Percentiles rank a stretch among this genome's conserved stretches.
Evolutionary conservation across 345 rosid species (phyloP).

Genomic region (Leavenworthia alabamica): DNA sequence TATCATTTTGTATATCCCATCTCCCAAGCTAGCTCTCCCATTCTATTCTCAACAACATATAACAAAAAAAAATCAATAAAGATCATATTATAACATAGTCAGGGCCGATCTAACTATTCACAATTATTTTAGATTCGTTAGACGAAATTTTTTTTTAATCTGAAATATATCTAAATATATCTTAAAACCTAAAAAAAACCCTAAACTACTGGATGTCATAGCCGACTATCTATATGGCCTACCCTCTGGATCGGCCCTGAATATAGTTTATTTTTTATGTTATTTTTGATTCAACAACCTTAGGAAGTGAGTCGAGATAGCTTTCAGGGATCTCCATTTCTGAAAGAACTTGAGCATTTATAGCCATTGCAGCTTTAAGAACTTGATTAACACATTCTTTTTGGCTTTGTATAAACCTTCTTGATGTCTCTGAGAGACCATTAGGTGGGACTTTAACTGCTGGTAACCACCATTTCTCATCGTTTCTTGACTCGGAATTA

Average conservation of each 20-base stretch:
- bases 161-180: too few relatives aligned
- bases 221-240: too few relatives aligned
- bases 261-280: neutral
- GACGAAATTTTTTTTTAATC: too few relatives aligned
- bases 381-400: slow-evolving; percentile 88
- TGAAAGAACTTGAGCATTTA: slow-evolving; percentile 74
- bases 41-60: slow-evolving; percentile 38
- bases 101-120: too few relatives aligned
- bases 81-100: too few relatives aligned
- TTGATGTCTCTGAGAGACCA: slow-evolving; percentile 60
- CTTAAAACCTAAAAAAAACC: too few relatives aligned
- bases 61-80: slow-evolving; percentile 9
- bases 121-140: too few relatives aligned
- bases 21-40: slow-evolving; percentile 85
- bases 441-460: slow-evolving; percentile 64
- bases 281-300: slow-evolving; percentile 37
- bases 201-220: too few relatives aligned
- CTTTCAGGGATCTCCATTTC: slow-evolving; percentile 88
- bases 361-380: slow-evolving; percentile 94
- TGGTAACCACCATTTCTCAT: slow-evolving; percentile 96
- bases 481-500: slow-evolving; percentile 47
- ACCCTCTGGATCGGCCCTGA: too few relatives aligned
- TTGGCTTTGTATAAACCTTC: slow-evolving; percentile 68
- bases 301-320: slow-evolving; percentile 83
- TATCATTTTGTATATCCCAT: slow-evolving; percentile 56